Evolutionary conservation across 73 alveolate genomes (phyloP).

Genomic region (Effrenium voratum): DNA sequence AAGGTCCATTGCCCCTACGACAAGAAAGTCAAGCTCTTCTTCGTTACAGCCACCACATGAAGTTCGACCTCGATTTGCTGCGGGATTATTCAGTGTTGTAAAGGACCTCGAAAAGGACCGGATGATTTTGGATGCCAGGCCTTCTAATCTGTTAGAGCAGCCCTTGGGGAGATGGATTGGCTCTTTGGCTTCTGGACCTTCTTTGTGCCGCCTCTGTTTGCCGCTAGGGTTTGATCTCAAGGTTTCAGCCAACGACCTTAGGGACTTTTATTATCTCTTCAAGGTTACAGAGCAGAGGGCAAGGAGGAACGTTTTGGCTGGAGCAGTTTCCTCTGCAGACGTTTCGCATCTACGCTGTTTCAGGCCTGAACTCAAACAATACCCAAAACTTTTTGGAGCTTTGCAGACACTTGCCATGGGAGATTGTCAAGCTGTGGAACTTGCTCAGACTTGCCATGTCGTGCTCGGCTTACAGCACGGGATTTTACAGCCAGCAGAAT

Average conservation of each 20-base stretch:
- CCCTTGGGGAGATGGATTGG: not conserved
- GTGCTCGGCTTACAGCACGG: not conserved
- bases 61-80: not conserved
- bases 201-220: not conserved
- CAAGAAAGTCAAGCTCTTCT: not conserved
- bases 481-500: not conserved
- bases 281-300: not conserved
- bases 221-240: not conserved
- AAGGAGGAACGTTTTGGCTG: not conserved
- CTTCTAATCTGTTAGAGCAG: not conserved
- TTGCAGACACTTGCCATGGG: conserved; percentile 3
- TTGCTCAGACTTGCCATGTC: conserved; percentile 9
- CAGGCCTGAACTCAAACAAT: not conserved
- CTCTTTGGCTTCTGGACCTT: not conserved
- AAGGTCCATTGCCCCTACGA: not conserved
- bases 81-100: not conserved
- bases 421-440: not conserved
- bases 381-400: not conserved
- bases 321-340: not conserved
- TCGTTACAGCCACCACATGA: not conserved
- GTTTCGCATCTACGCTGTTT: not conserved
- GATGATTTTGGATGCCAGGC: not conserved
- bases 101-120: not conserved
- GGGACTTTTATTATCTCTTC: conserved; percentile 2
- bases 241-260: not conserved